A percentile compares a stretch with the other conserved stretches of the same genome.
These are phyloP conservation scores for Agaricales sp. DNA, from an alignment of 1,284 basidiomycete genomes.

Conservation along the genomic window DNA sequence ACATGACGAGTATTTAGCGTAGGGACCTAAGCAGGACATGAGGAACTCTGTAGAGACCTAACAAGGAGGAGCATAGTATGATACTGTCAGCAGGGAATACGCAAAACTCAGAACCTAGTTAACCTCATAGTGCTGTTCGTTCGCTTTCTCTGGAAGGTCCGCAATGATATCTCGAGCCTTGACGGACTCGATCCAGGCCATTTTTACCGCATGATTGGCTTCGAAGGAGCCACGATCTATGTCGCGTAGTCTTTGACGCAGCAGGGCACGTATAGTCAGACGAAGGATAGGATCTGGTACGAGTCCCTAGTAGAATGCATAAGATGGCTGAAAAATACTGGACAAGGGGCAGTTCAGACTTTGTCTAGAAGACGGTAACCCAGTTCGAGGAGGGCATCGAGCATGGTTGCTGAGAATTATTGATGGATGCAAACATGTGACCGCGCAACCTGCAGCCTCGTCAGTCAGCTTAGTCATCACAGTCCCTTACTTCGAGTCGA, in stretches of 20 bases:
- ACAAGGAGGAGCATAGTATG: not conserved
- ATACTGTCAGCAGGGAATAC: not conserved
- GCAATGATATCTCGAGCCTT: conserved; percentile 48
- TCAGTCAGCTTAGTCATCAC: not conserved
- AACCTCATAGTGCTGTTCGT: conserved; percentile 75
- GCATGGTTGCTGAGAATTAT: not conserved
- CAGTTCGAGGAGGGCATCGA: not conserved
- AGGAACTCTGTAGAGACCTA: conserved; percentile 66
- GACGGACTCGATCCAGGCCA: conserved; percentile 49
- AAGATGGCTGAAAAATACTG: conserved; percentile 11
- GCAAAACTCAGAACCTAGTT: no score
- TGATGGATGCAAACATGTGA: not conserved
- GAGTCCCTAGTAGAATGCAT: conserved; percentile 28
- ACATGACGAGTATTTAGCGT: conserved; percentile 66
- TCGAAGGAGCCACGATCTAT: conserved; percentile 54
- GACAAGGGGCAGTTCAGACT: conserved; percentile 8
- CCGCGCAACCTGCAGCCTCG: not conserved
- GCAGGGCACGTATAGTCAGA: conserved; percentile 46
- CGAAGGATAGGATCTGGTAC: conserved; percentile 59
- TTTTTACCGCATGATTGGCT: conserved; percentile 58
- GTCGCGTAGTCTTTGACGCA: conserved; percentile 49
- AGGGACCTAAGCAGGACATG: conserved; percentile 50
- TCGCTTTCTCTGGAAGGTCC: conserved; percentile 61
- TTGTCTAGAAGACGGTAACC: conserved; percentile 12
- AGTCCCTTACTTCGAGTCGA: conserved; percentile 13